These are phyloP conservation scores for Teratosphaeria pseudoeucalypti DNA, from an alignment of 2,329 filamentous ascomycete species.

Conservation along the genomic window DNA sequence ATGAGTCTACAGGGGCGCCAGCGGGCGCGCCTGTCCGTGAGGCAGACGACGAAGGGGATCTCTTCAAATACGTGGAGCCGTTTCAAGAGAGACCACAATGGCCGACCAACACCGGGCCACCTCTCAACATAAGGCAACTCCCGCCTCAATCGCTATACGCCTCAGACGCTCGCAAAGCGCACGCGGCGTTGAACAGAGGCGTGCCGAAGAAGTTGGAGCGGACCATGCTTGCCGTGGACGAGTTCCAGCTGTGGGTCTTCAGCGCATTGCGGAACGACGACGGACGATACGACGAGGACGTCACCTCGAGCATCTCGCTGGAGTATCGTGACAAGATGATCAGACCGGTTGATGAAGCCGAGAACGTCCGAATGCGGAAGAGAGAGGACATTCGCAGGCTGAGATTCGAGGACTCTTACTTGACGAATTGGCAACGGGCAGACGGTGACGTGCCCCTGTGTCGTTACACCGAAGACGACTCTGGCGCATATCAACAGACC, in stretches of 20 bases:
- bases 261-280: constrained; percentile 5
- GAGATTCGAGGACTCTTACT: neutral
- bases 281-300: constrained; percentile 4
- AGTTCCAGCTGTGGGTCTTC: constrained; percentile 30
- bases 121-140: constrained; percentile 23
- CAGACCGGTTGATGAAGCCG: neutral
- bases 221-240: constrained; percentile 31
- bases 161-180: constrained; percentile 19
- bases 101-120: constrained; percentile 32
- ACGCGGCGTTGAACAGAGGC: constrained; percentile 24
- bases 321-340: constrained; percentile 12
- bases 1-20: neutral
- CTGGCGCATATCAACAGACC: constrained; percentile 24
- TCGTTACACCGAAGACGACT: constrained; percentile 29
- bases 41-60: constrained; percentile 4
- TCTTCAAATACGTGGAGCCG: constrained; percentile 11
- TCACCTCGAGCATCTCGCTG: constrained; percentile 15
- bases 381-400: constrained; percentile 1
- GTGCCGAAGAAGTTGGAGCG: constrained; percentile 34
- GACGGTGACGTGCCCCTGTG: constrained; percentile 10
- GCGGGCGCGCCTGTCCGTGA: neutral
- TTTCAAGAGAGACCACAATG: constrained; percentile 15
- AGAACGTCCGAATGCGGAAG: neutral
- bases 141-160: constrained; percentile 39
- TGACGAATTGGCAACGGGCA: constrained; percentile 2